Base-by-base conservation (phyloP, 2,329 filamentous ascomycete species). In the Cucurbitaria berberidis region DNA sequence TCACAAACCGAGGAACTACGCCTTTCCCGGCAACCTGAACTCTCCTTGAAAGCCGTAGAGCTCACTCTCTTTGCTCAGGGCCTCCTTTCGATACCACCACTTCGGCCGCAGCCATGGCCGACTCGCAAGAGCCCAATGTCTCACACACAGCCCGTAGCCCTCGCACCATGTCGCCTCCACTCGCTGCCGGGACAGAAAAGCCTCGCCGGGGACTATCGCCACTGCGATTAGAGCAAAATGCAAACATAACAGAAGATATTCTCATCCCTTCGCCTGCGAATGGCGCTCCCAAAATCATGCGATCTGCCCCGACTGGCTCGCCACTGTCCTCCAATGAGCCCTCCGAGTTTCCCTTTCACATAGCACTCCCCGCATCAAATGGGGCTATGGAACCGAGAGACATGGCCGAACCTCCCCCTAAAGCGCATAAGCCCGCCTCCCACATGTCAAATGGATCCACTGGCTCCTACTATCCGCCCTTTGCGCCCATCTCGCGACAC, bases 271-370 rank as follows among this genome's bases (percentile, higher is more conserved):
- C 53, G 22, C 47, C 47, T 1, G 44, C 62, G 1, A 68, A 70
- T 41, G 67, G 65, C 27, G 61, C 56, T 2, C 68, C 70, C 52
- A 65, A 62, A 40, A 70, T 70, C 36, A 67, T 69, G 51, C 64
- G 57, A 19, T 64, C 68, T 9, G 68, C 63, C 41, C 63, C 71
- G 18, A 70, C 69, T 7, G 69, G 63, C 53, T 69, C 71, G 50
- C 64, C 66, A 32, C 43, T 67, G 35, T 59, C 66, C 2, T 32
- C 53, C 39, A 56, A 64, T 10, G 71, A 74, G 50, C 64, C 67
- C n/a, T 47, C 51, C 48, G 74, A 74, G 39, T 76, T 76, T 43
- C 74, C 74, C 41, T 76, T 76, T 64, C 49, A 70, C 51, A 55
- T 53, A 11, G 50, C 66, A 8, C 39, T 61, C 26, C 36, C 61